A percentile compares a stretch with the other conserved stretches of the same genome.
Conservation (phyloP, 1,284 basidiomycete species). For the Coriolopsis trogii region DNA sequence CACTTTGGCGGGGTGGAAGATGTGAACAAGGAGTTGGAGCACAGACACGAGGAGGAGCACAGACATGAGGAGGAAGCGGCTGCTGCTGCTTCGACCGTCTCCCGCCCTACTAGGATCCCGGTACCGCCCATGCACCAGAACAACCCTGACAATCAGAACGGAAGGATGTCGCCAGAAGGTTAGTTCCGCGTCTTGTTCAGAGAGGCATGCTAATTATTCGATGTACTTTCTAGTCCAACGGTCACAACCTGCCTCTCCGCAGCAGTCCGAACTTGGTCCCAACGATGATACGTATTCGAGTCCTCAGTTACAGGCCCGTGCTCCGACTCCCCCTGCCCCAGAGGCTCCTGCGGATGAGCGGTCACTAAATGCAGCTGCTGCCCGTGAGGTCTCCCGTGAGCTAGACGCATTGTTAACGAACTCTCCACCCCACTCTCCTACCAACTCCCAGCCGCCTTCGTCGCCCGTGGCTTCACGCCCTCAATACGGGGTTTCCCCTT, state of each 20-base stretch:
- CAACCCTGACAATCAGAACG: neutral
- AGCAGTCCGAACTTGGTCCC: neutral
- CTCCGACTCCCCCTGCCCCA: conserved; percentile 8
- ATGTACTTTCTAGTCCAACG: neutral
- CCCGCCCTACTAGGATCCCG: conserved; percentile 5
- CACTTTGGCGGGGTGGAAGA: conserved; percentile 28
- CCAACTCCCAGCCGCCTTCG: conserved; percentile 15
- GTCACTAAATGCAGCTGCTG: conserved; percentile 62
- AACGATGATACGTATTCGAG: neutral
- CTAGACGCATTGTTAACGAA: conserved; percentile 57
- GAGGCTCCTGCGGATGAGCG: conserved; percentile 35
- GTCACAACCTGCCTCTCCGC: conserved; percentile 13
- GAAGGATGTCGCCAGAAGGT: conserved; percentile 14
- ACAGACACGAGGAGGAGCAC: conserved; percentile 17
- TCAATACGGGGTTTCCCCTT: conserved; percentile 22
- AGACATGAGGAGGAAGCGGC: conserved; percentile 13
- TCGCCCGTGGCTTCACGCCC: conserved; percentile 13
- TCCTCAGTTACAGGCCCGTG: conserved; percentile 2
- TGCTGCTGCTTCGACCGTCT: neutral
- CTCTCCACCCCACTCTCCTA: conserved; percentile 37
- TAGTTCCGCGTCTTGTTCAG: neutral
- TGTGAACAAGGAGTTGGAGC: conserved; percentile 23
- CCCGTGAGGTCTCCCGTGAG: conserved; percentile 66
- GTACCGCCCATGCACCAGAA: conserved; percentile 4
- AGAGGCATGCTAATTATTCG: neutral